Conservation (phyloP, 1,284 basidiomycete species). For the Marasmius oreades region DNA sequence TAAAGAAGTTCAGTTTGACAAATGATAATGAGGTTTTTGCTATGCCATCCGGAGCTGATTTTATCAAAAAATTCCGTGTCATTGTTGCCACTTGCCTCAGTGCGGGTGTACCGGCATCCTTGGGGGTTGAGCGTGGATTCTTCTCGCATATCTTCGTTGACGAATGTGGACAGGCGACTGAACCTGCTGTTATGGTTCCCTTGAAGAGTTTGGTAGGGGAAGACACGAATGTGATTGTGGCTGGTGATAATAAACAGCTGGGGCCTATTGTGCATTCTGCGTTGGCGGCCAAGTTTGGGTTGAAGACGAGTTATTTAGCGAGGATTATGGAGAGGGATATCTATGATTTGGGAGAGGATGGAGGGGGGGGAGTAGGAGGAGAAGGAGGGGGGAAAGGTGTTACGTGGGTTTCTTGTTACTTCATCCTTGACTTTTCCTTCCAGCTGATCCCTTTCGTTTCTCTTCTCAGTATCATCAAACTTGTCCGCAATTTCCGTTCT, state of each 20-base stretch:
- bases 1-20: conserved; percentile 34
- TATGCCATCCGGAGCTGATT: conserved; percentile 31
- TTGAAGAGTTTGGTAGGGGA: conserved; percentile 43
- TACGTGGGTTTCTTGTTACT: conserved; percentile 32
- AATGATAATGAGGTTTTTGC: conserved; percentile 40
- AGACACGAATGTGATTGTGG: conserved; percentile 46
- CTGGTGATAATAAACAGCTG: conserved; percentile 58
- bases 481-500: conserved; percentile 56
- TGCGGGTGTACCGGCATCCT: conserved; percentile 38
- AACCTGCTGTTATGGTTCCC: conserved; percentile 53
- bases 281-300: conserved; percentile 41
- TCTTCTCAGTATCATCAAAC: conserved; percentile 39
- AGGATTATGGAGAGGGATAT: conserved; percentile 46
- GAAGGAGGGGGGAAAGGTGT: conserved; percentile 24
- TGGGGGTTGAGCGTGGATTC: conserved; percentile 49
- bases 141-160: conserved; percentile 61
- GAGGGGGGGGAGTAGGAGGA: conserved; percentile 22
- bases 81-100: conserved; percentile 53
- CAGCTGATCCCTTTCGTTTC: not conserved
- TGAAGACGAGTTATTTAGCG: conserved; percentile 47
- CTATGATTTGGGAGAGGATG: conserved; percentile 33
- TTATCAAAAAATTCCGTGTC: conserved; percentile 38
- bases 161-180: conserved; percentile 58
- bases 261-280: conserved; percentile 50
- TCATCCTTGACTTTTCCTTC: not conserved